Base-by-base conservation (phyloP, 192 early-diverging fungal genomes). In the Backusella luteola region DNA sequence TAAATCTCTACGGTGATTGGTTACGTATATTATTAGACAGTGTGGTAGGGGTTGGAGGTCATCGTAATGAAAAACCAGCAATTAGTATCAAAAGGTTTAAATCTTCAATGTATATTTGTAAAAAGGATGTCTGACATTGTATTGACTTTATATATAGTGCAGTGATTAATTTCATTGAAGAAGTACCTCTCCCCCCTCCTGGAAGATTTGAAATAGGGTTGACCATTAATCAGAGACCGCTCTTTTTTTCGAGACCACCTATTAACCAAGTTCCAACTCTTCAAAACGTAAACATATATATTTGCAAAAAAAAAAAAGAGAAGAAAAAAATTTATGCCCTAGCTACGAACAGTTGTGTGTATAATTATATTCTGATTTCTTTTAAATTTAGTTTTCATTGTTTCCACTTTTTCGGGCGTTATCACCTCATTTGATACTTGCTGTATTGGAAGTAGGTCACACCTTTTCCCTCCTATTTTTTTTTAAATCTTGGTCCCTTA, bases 1-100 rank as follows among this genome's bases (percentile, higher is more conserved):
- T 91, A 76, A 88, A 92, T 66, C 76, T 95, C 21, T 81, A 93
- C 46, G 85, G 90, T 46, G 94, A 95, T 75, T 95, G 94, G 94
- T 76, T 94, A 14, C 84, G 89, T 53, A 82, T 95, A n/a, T 63
- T 90, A 17, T 66, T 85, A 8, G 84, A 90, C 1, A 82, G 84
- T 26, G 72, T 87, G 7, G 88, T 88, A 34, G 90, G 87, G 12
- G 84, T 91, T 26, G 66, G 74, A 34, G 80, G 76, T 4, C 72
- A 73, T n/a, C 74, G 74, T 42, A 38, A 69, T 34, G 66, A 42
- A 67, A 34, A 44, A 7, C 17, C 34, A 23, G 32, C 66, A 42
- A 41, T 79, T n/a, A 49, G 75, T 66, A 70, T 79, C 34, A 35
- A 68, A 34, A 78, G 77, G 77, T 78, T 63, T 74, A 44, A 44